Evolutionary conservation across 495 filamentous ascomycete genomes (phyloP), one percentile per base, ranked within the genome.

Genomic region (Emericellopsis terricola): DNA sequence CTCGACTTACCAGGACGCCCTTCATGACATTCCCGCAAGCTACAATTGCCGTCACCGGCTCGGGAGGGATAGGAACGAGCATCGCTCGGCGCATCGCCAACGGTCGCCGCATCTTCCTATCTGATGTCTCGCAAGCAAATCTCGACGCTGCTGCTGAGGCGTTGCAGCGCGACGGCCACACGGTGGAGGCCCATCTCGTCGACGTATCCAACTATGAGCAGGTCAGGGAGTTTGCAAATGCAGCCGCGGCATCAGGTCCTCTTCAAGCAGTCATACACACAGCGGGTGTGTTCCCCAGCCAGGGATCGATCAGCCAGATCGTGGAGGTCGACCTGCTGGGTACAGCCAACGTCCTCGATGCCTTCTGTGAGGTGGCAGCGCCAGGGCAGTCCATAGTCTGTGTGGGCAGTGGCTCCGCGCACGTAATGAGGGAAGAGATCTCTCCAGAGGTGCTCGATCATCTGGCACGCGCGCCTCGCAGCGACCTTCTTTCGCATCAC

Each of bases 221-320:
- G 0, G 44, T 47, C 31, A 29, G 23, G 13, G 29, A 24, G 2
- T 41, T 47, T 17, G 41, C 41, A 32, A 60, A 62, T 6, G 68
- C 81, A 7, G 55, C 82, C 2, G 47, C 52, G 0, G 76, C 83
- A 47, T 59, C 89, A 17, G 60, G 73, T 35, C 64, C 60, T 33
- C 57, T 92, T 3, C 85, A 86, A 6, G 81, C 85, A 0, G 60
- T 94, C 38, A 82, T 93, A 9, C 86, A 86, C 7, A 41, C 44
- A 3, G 45, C 45, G 2, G 45, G 45, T 15, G 36, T 47, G 11
- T 44, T 41, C 3, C 46, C 42, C 0, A 33, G 32, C 18, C 42
- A 45, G 42, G 45, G 42, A 0, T 18, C 39, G 1, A n/a, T 42
- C 2, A 17, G 34, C 8, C 42, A 40, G 30, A 45, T 48, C 36